Evolutionary conservation across 148 eudicot genomes (phyloP).

Genomic region (Rhododendron williamsianum): DNA sequence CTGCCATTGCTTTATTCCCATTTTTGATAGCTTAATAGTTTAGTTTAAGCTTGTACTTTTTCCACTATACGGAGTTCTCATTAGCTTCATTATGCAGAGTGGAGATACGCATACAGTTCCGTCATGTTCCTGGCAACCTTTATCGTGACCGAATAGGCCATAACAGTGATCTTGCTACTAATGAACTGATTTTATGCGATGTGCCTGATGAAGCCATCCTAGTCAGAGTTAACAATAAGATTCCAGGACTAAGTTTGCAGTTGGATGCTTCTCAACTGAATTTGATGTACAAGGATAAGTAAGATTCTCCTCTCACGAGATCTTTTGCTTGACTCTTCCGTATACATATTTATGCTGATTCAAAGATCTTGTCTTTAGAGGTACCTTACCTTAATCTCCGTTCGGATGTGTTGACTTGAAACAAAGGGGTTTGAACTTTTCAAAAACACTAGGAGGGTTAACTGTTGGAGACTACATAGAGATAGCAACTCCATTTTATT

Average conservation of each 20-base stretch:
- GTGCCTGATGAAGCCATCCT: constrained; percentile 40
- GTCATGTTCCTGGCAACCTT: constrained; percentile 36
- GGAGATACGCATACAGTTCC: constrained; percentile 38
- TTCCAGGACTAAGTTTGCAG: constrained; percentile 38
- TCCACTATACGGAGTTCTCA: background rate
- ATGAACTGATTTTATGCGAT: constrained; percentile 32
- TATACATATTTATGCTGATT: too few species aligned
- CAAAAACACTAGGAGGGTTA: background rate
- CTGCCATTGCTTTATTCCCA: background rate
- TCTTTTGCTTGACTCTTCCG: background rate
- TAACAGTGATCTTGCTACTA: constrained; percentile 29
- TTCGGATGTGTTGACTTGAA: too few species aligned
- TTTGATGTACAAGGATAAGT: constrained; percentile 37
- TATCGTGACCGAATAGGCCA: constrained; percentile 27
- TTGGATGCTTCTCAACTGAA: constrained; percentile 32
- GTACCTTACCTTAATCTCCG: too few species aligned
- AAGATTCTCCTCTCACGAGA: background rate
- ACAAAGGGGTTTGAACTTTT: background rate
- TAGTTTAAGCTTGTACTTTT: background rate
- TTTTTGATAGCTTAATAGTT: background rate
- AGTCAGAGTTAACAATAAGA: constrained; percentile 32
- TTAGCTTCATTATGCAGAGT: constrained; percentile 22
- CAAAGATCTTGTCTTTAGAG: too few species aligned
- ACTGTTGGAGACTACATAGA: background rate
- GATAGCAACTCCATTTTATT: background rate